These are phyloP conservation scores for Asterophora parasitica DNA, from an alignment of 768 basidiomycete species.

Conservation along the genomic window DNA sequence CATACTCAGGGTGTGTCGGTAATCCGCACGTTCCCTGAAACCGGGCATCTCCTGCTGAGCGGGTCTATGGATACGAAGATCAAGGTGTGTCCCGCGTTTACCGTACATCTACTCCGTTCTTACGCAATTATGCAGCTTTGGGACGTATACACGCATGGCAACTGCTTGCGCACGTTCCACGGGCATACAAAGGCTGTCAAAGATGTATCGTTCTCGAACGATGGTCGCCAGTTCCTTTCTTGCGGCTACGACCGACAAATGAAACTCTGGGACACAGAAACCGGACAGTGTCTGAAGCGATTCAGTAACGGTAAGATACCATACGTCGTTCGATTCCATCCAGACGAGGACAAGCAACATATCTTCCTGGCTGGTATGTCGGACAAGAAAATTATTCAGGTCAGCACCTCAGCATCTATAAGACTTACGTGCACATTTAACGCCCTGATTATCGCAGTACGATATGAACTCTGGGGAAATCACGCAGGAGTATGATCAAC, in stretches of 20 bases:
- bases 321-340: conserved; percentile 92
- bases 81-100: conserved; percentile 53
- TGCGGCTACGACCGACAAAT: conserved; percentile 96
- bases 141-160: conserved; percentile 96
- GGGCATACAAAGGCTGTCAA: conserved; percentile 97
- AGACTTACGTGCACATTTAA: conserved; percentile 4
- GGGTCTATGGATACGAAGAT: conserved; percentile 99
- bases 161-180: conserved; percentile 94
- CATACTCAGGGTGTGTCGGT: conserved; percentile 96
- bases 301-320: conserved; percentile 98
- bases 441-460: conserved; percentile 59
- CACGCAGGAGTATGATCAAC: conserved; percentile 97
- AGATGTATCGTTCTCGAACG: conserved; percentile 93
- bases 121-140: conserved; percentile 62
- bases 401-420: conserved; percentile 26
- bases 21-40: conserved; percentile 87
- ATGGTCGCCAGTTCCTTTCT: conserved; percentile 83
- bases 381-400: conserved; percentile 99
- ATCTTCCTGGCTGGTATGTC: conserved; percentile 98
- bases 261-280: conserved; percentile 99
- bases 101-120: conserved; percentile 1
- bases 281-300: conserved; percentile 93
- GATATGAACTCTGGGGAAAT: conserved; percentile 95
- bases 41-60: conserved; percentile 89
- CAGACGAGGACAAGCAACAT: conserved; percentile 92